Evolutionary conservation across 768 basidiomycete species (phyloP).

Genomic region (Agrocybe praecox): DNA sequence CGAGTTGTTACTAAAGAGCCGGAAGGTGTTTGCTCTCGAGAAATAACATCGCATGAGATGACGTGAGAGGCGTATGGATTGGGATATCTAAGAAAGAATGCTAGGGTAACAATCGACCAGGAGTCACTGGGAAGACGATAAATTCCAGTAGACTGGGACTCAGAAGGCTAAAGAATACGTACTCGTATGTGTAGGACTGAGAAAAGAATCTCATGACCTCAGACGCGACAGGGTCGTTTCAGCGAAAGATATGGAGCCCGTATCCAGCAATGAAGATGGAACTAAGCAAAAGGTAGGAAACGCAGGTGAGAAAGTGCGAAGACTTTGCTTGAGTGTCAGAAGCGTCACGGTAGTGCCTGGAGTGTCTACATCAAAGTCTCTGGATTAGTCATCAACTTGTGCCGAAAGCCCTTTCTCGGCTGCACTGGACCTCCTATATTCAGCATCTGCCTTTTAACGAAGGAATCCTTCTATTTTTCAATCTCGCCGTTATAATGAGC

Average conservation of each 20-base stretch:
- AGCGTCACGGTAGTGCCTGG: no score
- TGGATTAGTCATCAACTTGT: neutral
- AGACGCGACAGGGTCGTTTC: constrained; percentile 24
- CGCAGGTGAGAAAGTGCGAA: neutral
- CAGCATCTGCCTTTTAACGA: neutral
- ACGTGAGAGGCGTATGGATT: constrained; percentile 95
- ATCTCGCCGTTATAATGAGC: no score
- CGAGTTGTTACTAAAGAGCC: constrained; percentile 86
- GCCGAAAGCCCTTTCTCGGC: neutral
- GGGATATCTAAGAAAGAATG: constrained; percentile 94
- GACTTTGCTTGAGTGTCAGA: neutral
- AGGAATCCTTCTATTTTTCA: no score
- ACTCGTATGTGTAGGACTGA: constrained; percentile 60
- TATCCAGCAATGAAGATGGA: neutral
- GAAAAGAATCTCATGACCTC: constrained; percentile 58
- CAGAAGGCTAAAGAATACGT: constrained; percentile 21
- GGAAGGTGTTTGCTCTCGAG: constrained; percentile 69
- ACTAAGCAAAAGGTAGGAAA: neutral
- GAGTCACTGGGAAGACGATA: constrained; percentile 59
- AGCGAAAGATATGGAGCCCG: constrained; percentile 18
- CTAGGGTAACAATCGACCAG: constrained; percentile 90
- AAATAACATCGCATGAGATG: constrained; percentile 93
- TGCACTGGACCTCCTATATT: neutral
- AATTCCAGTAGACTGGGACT: neutral
- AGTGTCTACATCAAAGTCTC: neutral